Evolutionary conservation across 148 eudicot species (phyloP).

Genomic region (Amaranthus cruentus): DNA sequence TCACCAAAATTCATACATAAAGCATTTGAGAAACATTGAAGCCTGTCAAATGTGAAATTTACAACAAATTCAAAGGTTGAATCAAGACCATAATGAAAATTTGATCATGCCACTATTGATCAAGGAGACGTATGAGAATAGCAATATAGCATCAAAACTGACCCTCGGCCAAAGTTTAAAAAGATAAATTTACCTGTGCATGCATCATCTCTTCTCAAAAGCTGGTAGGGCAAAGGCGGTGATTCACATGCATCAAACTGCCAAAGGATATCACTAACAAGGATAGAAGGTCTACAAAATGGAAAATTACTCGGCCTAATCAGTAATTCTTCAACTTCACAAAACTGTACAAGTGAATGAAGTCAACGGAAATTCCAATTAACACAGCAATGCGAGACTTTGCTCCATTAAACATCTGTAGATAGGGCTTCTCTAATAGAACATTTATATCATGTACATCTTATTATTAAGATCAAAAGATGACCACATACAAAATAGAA

Average conservation of each 20-base stretch:
- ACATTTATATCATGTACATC: background rate
- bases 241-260: constrained; percentile 56
- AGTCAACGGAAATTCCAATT: background rate
- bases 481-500: background rate
- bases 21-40: background rate
- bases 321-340: background rate
- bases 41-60: background rate
- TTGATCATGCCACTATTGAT: background rate
- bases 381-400: background rate
- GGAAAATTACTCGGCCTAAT: background rate
- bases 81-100: background rate
- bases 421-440: background rate
- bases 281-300: constrained; percentile 75
- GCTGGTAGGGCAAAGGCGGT: constrained; percentile 41
- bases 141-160: background rate
- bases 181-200: constrained; percentile 46
- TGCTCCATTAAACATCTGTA: background rate
- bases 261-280: constrained; percentile 80
- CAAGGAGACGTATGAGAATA: background rate
- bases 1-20: background rate
- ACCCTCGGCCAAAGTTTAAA: background rate
- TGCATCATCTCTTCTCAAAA: constrained; percentile 49
- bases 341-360: background rate
- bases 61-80: background rate
- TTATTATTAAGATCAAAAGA: constrained; percentile 8